phyloP scores from a whole-genome alignment of 768 basidiomycete species.

The Auriculariales sp. region DNA sequence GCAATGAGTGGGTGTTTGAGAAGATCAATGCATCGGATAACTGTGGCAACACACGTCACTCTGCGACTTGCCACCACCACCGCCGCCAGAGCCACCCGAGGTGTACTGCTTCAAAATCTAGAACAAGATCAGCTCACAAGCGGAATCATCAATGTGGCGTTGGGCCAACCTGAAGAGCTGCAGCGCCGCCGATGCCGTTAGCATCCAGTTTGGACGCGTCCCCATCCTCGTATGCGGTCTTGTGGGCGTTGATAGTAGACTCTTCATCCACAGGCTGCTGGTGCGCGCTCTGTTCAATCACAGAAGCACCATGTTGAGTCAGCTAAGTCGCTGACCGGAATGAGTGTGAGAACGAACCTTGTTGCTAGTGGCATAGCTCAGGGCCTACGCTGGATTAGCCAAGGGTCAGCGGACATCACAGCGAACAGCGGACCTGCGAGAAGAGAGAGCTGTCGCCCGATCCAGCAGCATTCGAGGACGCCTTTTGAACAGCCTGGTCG shows the following conservation, averaged over 20 bases:
- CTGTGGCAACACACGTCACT: background rate
- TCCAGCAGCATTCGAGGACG: conserved; percentile 29
- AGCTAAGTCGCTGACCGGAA: background rate
- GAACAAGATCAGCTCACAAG: conserved; percentile 2
- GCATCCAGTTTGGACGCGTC: conserved; percentile 41
- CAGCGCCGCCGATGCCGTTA: conserved; percentile 55
- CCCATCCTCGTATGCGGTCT: conserved; percentile 42
- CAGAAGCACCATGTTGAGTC: background rate
- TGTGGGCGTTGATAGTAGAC: conserved; percentile 42
- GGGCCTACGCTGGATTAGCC: conserved; percentile 22
- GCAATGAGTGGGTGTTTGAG: no score
- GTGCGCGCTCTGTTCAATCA: conserved; percentile 30
- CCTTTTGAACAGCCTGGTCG: conserved; percentile 42
- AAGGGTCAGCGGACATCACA: background rate
- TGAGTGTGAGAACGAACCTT: conserved; percentile 22
- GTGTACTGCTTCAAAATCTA: conserved; percentile 59
- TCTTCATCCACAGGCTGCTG: conserved; percentile 52
- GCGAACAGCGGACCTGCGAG: conserved; percentile 13
- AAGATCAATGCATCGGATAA: no score
- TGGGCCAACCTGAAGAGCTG: conserved; percentile 48
- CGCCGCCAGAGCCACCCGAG: conserved; percentile 25
- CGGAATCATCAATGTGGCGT: background rate
- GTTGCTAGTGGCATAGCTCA: conserved; percentile 37
- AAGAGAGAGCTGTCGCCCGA: conserved; percentile 46
- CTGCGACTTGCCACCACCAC: conserved; percentile 27